Base-by-base conservation (phyloP, 352 stramenopile genomes). In the Halophytophthora batemanensis region DNA sequence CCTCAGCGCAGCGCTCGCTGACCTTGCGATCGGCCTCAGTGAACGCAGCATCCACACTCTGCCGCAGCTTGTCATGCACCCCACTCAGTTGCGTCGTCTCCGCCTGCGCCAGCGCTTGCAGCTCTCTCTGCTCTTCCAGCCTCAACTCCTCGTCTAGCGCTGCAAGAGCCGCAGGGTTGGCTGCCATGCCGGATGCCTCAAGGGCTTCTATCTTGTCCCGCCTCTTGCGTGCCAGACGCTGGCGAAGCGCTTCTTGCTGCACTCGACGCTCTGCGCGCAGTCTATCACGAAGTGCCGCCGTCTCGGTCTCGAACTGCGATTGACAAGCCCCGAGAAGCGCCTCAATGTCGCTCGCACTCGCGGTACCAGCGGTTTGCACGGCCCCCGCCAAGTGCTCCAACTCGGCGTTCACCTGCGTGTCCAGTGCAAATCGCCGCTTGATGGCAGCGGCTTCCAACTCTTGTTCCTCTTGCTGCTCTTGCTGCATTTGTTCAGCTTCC, bases 291-390 rank as follows among this genome's bases (percentile, higher is more conserved):
- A 84, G 50, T 19, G 49, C 43, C 0, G 23, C 39, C 3, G 57
- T 64, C 34, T 71, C 61, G 1, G 36, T 44, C 6, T 76, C 66
- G 23, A 74, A 71, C 10, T 66, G 57, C 0, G 38, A 29, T 6
- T 38, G 59, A 29, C 67, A 81, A 11, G 36, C 36, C 14, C 23
- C 45, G 14, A 77, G 43, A n/a, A 68, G 42, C 10, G 21, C 28
- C 34, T 81, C 64, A 3, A 77, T 50, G 21, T 77, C 61, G 8
- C 35, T 41, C 10, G 49, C 55, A 13, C 34, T 64, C 37, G 50
- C 45, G 7, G 48, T 42, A 5, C 56, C 58, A 13, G 47, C 42
- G 1, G 43, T 22, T 19, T 76, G 55, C 7, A 76, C 53, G 2
- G 38, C 50, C 6, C 57, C 37, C 21, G 64, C 52, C 3, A 78